phyloP scores from a whole-genome alignment of 495 filamentous ascomycete genomes.

The Penicillium bialowiezense region DNA sequence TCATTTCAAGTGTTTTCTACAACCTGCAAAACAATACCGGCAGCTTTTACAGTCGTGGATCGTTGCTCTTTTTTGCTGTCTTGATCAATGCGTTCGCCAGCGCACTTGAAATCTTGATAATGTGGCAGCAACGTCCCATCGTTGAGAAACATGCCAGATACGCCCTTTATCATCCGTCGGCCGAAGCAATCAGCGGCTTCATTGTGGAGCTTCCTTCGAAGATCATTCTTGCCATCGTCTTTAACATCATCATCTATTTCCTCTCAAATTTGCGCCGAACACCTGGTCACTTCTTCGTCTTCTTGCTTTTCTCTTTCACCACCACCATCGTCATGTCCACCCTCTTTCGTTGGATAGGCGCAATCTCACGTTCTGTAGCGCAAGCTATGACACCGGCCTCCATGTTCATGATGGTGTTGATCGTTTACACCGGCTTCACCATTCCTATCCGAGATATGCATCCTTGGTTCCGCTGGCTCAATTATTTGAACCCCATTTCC shows the following conservation, averaged over 20 bases:
- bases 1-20: constrained; percentile 82
- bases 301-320: constrained; percentile 58
- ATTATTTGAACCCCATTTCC: constrained; percentile 79
- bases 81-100: constrained; percentile 81
- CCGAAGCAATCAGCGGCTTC: constrained; percentile 83
- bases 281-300: constrained; percentile 72
- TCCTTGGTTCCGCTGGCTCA: constrained; percentile 82
- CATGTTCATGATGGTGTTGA: constrained; percentile 73
- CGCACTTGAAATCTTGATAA: constrained; percentile 72
- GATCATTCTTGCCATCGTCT: constrained; percentile 49
- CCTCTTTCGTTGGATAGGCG: constrained; percentile 77
- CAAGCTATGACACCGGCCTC: constrained; percentile 84
- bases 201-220: constrained; percentile 74
- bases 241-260: constrained; percentile 80
- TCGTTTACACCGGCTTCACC: constrained; percentile 89
- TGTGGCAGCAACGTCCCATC: constrained; percentile 84
- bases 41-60: constrained; percentile 77
- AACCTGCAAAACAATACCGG: constrained; percentile 59
- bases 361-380: constrained; percentile 72
- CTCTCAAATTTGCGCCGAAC: constrained; percentile 79
- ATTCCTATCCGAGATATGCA: constrained; percentile 74
- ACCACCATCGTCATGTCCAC: constrained; percentile 68
- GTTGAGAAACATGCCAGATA: constrained; percentile 90
- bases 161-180: constrained; percentile 87
- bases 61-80: constrained; percentile 83